Conservation (phyloP, 2,329 filamentous ascomycete species). For the Aspergillus sp. region DNA sequence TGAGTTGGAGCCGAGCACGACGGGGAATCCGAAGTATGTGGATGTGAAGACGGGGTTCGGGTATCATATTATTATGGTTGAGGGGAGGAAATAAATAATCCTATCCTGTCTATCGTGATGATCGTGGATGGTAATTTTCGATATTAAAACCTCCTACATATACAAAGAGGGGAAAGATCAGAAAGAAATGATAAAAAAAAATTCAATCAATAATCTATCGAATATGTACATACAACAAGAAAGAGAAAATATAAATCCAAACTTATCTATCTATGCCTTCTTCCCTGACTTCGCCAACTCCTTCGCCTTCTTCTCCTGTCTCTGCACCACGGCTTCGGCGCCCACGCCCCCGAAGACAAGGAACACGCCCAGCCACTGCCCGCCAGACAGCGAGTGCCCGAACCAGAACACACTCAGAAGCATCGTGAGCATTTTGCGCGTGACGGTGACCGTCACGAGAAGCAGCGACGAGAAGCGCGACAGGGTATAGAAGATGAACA, state of each 20-base stretch:
- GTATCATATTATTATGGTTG: conserved; percentile 70
- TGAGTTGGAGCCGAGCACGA: conserved; percentile 61
- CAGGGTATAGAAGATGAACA: conserved; percentile 97
- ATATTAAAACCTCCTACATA: not conserved
- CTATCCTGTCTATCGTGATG: not conserved
- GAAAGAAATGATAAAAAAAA: not conserved
- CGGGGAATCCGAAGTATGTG: conserved; percentile 58
- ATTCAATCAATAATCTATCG: not conserved
- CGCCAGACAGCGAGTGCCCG: conserved; percentile 78
- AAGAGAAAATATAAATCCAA: not conserved
- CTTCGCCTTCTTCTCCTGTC: conserved; percentile 81
- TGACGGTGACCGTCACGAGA: conserved; percentile 94
- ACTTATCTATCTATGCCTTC: conserved; percentile 20
- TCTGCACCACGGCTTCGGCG: conserved; percentile 78
- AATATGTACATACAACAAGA: conserved; percentile 6
- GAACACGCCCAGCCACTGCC: conserved; percentile 90
- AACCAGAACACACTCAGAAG: conserved; percentile 93
- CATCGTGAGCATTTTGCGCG: conserved; percentile 99
- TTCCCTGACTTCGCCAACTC: conserved; percentile 58
- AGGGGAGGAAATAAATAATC: conserved; percentile 55
- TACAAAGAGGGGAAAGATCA: not conserved
- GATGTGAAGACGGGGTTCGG: conserved; percentile 64
- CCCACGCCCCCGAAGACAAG: conserved; percentile 95
- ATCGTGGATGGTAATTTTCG: not conserved
- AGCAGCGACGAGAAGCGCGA: conserved; percentile 88